phyloP scores from a whole-genome alignment of 2,329 filamentous ascomycete genomes.

The Paraphaeosphaeria minitans region DNA sequence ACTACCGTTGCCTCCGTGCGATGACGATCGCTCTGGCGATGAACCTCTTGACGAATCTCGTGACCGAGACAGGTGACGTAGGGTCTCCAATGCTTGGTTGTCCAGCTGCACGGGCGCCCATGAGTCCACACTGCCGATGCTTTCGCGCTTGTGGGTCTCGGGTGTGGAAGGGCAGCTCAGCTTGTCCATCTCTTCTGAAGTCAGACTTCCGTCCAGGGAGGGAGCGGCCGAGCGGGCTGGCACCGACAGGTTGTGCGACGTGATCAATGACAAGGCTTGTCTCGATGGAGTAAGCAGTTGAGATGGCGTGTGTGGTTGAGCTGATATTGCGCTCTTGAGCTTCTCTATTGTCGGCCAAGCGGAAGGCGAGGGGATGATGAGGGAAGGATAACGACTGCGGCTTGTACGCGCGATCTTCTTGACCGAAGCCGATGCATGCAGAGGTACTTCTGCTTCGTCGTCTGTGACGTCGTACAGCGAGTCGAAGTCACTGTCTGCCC shows the following conservation, averaged over 20 bases:
- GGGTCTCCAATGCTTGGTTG: slow-evolving; percentile 77
- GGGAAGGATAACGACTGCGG: slow-evolving; percentile 60
- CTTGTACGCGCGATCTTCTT: slow-evolving; percentile 48
- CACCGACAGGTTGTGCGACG: slow-evolving; percentile 61
- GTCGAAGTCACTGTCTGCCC: slow-evolving; percentile 76
- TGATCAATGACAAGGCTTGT: slow-evolving; percentile 73
- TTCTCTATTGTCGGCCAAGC: slow-evolving; percentile 63
- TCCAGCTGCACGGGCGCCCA: slow-evolving; percentile 72
- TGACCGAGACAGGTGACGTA: slow-evolving; percentile 68
- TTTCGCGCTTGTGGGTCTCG: slow-evolving; percentile 53
- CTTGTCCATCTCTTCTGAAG: slow-evolving; percentile 82
- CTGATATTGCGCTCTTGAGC: slow-evolving; percentile 61
- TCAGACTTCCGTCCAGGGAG: slow-evolving; percentile 86
- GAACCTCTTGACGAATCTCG: slow-evolving; percentile 23
- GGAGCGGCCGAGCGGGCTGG: slow-evolving; percentile 81
- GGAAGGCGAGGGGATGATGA: slow-evolving; percentile 64
- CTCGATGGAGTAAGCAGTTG: slow-evolving; percentile 77
- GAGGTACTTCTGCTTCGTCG: slow-evolving; percentile 65
- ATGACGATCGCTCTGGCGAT: slow-evolving; percentile 28
- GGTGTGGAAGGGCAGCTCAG: slow-evolving; percentile 87
- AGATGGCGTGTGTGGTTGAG: slow-evolving; percentile 46
- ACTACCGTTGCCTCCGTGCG: slow-evolving; percentile 49
- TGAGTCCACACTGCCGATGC: slow-evolving; percentile 59
- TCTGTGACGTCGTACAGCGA: slow-evolving; percentile 88
- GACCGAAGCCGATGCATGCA: slow-evolving; percentile 59